Conservation (phyloP, 495 filamentous ascomycete genomes). For the Arthonia radiata region DNA sequence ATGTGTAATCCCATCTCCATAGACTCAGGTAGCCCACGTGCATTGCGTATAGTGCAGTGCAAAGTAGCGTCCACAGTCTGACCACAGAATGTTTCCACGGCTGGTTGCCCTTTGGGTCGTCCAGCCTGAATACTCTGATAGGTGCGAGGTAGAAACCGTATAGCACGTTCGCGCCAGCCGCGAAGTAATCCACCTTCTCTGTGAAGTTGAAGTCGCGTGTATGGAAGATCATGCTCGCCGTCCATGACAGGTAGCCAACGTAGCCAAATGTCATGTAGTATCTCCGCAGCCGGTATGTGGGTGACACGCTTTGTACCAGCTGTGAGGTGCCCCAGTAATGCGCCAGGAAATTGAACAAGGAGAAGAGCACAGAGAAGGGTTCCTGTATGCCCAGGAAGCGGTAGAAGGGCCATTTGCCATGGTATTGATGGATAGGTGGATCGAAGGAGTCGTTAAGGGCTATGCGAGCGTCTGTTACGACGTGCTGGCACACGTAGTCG, state of each 20-base stretch:
- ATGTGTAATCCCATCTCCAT: constrained; percentile 79
- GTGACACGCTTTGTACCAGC: constrained; percentile 41
- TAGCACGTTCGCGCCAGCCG: constrained; percentile 68
- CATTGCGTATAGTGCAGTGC: constrained; percentile 39
- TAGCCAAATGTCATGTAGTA: constrained; percentile 69
- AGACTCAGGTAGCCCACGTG: constrained; percentile 71
- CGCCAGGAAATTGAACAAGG: constrained; percentile 67
- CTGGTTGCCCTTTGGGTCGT: constrained; percentile 31
- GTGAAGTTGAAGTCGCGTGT: constrained; percentile 62
- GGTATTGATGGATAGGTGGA: constrained; percentile 62
- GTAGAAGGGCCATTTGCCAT: constrained; percentile 98
- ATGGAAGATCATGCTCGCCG: constrained; percentile 76
- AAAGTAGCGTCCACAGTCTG: constrained; percentile 48
- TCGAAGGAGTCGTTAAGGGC: constrained; percentile 34
- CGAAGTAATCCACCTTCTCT: constrained; percentile 92
- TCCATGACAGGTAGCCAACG: constrained; percentile 61
- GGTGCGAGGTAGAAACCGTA: constrained; percentile 73
- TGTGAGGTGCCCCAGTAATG: constrained; percentile 55
- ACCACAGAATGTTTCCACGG: constrained; percentile 26
- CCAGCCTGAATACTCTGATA: constrained; percentile 60
- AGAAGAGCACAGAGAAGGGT: constrained; percentile 81
- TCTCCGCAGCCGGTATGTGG: constrained; percentile 43
- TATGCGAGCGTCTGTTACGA: constrained; percentile 53
- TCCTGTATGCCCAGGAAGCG: constrained; percentile 84
- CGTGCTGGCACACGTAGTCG: constrained; percentile 95